These are phyloP conservation scores for Amphicarpaea edgeworthii DNA, from an alignment of 306 rosid species.

Conservation along the genomic window DNA sequence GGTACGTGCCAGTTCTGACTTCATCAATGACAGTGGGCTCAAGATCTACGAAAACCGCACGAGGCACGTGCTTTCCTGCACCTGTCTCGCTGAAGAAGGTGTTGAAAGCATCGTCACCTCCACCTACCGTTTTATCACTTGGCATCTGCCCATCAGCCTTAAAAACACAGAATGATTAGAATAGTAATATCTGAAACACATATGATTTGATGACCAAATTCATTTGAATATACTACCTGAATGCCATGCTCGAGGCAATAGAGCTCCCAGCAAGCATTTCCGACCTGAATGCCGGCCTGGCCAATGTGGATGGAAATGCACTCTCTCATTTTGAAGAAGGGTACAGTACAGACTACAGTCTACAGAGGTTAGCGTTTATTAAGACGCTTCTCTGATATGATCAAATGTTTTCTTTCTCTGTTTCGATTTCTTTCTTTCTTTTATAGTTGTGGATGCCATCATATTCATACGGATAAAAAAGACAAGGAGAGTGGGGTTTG, in stretches of 20 bases:
- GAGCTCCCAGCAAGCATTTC: constrained; percentile 78
- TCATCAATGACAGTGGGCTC: constrained; percentile 89
- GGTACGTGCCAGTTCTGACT: constrained; percentile 81
- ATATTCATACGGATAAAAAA: too few relatives aligned
- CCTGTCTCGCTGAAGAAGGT: constrained; percentile 91
- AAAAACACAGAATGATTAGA: background rate
- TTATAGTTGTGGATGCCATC: background rate
- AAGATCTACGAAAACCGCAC: constrained; percentile 84
- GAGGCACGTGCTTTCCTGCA: constrained; percentile 84
- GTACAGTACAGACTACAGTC: too few relatives aligned
- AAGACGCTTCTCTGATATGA: constrained; percentile 59
- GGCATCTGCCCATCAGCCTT: constrained; percentile 92
- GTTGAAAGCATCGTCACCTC: constrained; percentile 89
- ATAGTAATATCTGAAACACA: background rate
- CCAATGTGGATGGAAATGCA: constrained; percentile 76
- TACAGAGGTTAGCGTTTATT: constrained; percentile 59
- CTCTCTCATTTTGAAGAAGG: constrained; percentile 56
- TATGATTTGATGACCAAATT: too few relatives aligned
- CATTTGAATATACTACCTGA: constrained; percentile 48
- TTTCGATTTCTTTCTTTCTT: constrained; percentile 20
- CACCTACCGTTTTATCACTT: constrained; percentile 71
- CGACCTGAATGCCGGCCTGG: constrained; percentile 76
- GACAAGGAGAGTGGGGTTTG: too few relatives aligned
- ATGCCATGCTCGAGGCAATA: constrained; percentile 76
- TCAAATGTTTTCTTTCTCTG: background rate